Evolutionary conservation across 2,329 filamentous ascomycete species (phyloP).

Genomic region (Colletotrichum endophyticum): DNA sequence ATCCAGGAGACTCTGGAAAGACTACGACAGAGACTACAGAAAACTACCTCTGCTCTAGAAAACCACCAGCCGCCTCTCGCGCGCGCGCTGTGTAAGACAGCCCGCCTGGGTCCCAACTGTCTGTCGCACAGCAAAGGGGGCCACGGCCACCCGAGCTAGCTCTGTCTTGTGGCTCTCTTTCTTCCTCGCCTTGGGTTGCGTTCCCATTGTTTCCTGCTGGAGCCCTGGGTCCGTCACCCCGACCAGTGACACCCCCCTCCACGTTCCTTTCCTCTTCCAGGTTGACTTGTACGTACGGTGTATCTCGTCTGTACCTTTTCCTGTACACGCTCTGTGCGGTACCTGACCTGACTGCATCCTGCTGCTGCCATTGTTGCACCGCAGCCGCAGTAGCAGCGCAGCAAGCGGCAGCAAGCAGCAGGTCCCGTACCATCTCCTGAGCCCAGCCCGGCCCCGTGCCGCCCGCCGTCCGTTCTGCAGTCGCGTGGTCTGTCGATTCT

Average conservation of each 20-base stretch:
- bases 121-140: not conserved
- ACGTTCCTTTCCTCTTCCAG: not conserved
- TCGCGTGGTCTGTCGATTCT: slow-evolving; percentile 1
- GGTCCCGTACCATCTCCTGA: slow-evolving; percentile 11
- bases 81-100: not conserved
- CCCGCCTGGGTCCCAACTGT: not conserved
- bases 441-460: not conserved
- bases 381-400: not conserved
- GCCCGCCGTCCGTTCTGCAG: slow-evolving; percentile 2
- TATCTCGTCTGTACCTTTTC: not conserved
- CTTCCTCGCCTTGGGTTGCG: not conserved
- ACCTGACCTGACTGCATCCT: not conserved
- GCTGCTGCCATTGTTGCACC: slow-evolving; percentile 2
- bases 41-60: not conserved
- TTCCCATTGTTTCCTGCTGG: slow-evolving; percentile 5
- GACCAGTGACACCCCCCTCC: not conserved
- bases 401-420: not conserved
- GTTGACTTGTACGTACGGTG: not conserved
- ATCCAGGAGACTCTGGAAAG: not conserved
- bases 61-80: not conserved
- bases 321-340: not conserved
- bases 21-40: not conserved
- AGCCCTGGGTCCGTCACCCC: not conserved
- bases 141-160: slow-evolving; percentile 1
- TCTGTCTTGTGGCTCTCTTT: not conserved